These are phyloP conservation scores for Ceratorhiza oryzae-sativae DNA, from an alignment of 1,284 basidiomycete species.

Conservation along the genomic window DNA sequence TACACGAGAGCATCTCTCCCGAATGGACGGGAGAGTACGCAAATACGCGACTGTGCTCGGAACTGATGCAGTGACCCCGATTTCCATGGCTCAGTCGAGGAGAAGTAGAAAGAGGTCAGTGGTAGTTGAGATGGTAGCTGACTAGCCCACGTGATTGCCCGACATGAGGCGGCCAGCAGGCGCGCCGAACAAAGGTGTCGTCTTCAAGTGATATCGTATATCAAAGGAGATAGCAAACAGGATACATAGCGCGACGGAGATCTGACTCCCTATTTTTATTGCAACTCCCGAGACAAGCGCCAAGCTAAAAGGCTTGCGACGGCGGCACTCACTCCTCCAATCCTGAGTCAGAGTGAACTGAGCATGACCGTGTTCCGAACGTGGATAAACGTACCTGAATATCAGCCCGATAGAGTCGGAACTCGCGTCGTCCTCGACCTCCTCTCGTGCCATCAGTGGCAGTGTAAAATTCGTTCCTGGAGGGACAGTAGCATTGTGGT, in stretches of 20 bases:
- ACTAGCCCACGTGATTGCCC: slow-evolving; percentile 30
- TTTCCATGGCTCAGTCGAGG: slow-evolving; percentile 18
- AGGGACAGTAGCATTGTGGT: slow-evolving; percentile 43
- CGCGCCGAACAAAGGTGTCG: background rate
- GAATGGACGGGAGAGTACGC: slow-evolving; percentile 85
- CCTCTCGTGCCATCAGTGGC: slow-evolving; percentile 34
- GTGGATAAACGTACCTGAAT: slow-evolving; percentile 64
- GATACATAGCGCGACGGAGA: background rate
- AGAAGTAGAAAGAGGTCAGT: background rate
- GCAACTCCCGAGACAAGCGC: slow-evolving; percentile 59
- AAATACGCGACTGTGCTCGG: slow-evolving; percentile 66
- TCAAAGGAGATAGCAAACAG: background rate
- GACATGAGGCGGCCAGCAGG: slow-evolving; percentile 1
- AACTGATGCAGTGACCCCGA: background rate
- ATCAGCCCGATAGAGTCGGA: slow-evolving; percentile 79
- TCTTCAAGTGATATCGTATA: slow-evolving; percentile 18
- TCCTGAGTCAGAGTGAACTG: slow-evolving; percentile 47
- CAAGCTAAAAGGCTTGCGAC: slow-evolving; percentile 75
- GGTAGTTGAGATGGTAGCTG: background rate
- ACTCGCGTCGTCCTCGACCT: slow-evolving; percentile 44
- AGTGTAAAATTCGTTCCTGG: slow-evolving; percentile 36
- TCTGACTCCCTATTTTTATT: slow-evolving; percentile 3
- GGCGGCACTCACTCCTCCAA: slow-evolving; percentile 75
- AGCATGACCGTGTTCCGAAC: slow-evolving; percentile 13
- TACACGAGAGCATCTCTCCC: slow-evolving; percentile 82